A percentile compares a stretch with the other conserved stretches of the same genome.
Conservation (phyloP, 108 stramenopile genomes). For the Pseudonitzschia multistriata region DNA sequence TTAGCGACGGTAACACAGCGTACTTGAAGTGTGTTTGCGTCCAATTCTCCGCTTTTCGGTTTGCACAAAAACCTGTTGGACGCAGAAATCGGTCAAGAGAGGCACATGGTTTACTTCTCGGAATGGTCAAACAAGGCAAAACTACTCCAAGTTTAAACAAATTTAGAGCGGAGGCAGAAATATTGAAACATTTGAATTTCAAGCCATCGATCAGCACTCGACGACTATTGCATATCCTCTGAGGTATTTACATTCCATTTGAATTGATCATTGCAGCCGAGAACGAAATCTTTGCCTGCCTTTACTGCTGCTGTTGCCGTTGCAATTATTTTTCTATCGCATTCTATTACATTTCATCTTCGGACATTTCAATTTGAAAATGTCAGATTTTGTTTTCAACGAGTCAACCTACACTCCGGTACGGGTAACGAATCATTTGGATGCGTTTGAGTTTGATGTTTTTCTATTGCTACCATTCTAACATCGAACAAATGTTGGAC, state of each 20-base stretch:
- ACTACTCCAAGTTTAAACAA: no score
- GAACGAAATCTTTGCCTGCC: background rate
- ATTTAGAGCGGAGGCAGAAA: no score
- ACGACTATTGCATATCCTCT: no score
- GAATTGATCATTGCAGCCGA: background rate
- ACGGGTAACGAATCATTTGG: background rate
- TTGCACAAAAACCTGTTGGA: background rate
- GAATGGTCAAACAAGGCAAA: no score
- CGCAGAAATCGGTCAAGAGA: background rate
- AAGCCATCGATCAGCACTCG: no score
- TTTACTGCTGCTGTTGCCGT: background rate
- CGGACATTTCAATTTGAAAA: background rate
- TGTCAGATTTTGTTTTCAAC: background rate
- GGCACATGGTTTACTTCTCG: no score
- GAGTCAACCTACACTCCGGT: constrained; percentile 8
- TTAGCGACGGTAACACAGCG: no score
- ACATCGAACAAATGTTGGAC: no score
- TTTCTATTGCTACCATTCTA: background rate
- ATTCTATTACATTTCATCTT: background rate
- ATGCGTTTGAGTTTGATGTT: background rate
- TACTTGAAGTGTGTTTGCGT: no score
- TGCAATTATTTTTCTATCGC: background rate
- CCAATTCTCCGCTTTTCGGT: no score
- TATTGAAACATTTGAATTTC: no score
- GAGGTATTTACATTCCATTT: no score